phyloP scores from a whole-genome alignment of 106 monocot genomes.

The Posidonia australis region DNA sequence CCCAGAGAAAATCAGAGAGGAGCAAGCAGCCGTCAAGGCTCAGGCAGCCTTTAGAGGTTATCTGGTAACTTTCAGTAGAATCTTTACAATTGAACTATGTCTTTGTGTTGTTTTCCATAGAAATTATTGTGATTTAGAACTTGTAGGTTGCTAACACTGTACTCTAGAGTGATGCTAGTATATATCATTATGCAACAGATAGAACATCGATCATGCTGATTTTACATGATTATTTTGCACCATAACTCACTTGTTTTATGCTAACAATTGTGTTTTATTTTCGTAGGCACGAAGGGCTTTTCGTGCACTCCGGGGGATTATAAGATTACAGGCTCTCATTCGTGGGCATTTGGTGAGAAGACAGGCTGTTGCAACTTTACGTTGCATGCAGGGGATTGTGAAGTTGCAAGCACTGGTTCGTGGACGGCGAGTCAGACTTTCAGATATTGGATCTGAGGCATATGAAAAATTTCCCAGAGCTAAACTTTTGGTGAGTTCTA shows the following conservation, averaged over 20 bases:
- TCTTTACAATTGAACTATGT: not conserved
- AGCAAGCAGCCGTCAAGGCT: slow-evolving; percentile 63
- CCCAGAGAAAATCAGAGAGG: slow-evolving; percentile 33
- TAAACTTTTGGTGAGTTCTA: not conserved
- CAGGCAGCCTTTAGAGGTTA: slow-evolving; percentile 86
- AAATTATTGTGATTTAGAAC: too few relatives aligned
- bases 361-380: slow-evolving; percentile 72
- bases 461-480: slow-evolving; percentile 1
- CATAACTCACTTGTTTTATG: not conserved
- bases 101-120: not conserved
- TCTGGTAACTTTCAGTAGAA: slow-evolving; percentile 47
- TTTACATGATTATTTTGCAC: not conserved
- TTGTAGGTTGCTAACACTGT: too few relatives aligned
- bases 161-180: too few relatives aligned
- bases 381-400: slow-evolving; percentile 45
- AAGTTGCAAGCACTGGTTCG: slow-evolving; percentile 63
- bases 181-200: not conserved
- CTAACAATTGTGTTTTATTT: not conserved
- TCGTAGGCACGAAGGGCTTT: slow-evolving; percentile 82
- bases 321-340: slow-evolving; percentile 81
- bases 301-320: slow-evolving; percentile 77
- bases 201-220: not conserved
- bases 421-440: slow-evolving; percentile 41
- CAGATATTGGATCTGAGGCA: slow-evolving; percentile 20
- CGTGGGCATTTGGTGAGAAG: slow-evolving; percentile 92